These are phyloP conservation scores for Hypomyces rosellus DNA, from an alignment of 2,329 filamentous ascomycete species.

Conservation along the genomic window DNA sequence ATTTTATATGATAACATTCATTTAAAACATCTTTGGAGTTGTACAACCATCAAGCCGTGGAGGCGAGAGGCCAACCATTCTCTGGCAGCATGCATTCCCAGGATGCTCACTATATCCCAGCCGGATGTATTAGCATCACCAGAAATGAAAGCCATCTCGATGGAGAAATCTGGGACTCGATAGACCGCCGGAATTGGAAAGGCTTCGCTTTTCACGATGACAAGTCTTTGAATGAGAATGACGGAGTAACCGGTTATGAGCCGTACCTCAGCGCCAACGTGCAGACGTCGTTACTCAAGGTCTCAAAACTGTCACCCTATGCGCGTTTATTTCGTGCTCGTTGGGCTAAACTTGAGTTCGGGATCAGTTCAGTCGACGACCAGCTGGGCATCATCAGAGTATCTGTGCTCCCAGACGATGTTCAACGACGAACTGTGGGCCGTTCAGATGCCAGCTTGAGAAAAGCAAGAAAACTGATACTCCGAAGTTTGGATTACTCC, in stretches of 20 bases:
- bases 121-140: slow-evolving; percentile 32
- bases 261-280: slow-evolving; percentile 15
- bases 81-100: slow-evolving; percentile 12
- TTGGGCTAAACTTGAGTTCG: slow-evolving; percentile 42
- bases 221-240: not conserved
- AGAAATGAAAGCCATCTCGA: slow-evolving; percentile 14
- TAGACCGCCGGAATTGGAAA: slow-evolving; percentile 20
- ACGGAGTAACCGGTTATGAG: slow-evolving; percentile 12
- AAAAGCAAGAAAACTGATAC: slow-evolving; percentile 40
- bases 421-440: slow-evolving; percentile 46
- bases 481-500: slow-evolving; percentile 52
- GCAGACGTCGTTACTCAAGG: slow-evolving; percentile 20
- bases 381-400: slow-evolving; percentile 40
- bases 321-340: slow-evolving; percentile 25
- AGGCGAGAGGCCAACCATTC: too few species aligned
- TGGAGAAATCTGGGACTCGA: slow-evolving; percentile 12
- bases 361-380: slow-evolving; percentile 14
- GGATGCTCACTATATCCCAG: slow-evolving; percentile 31
- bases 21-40: too few species aligned
- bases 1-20: too few species aligned
- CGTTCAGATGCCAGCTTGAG: slow-evolving; percentile 39
- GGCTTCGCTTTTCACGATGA: slow-evolving; percentile 4
- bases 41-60: too few species aligned
- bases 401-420: slow-evolving; percentile 61
- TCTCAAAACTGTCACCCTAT: slow-evolving; percentile 2